These are phyloP conservation scores for Wallacemonas rigidus DNA, from an alignment of 208 protist species.

Conservation along the genomic window DNA sequence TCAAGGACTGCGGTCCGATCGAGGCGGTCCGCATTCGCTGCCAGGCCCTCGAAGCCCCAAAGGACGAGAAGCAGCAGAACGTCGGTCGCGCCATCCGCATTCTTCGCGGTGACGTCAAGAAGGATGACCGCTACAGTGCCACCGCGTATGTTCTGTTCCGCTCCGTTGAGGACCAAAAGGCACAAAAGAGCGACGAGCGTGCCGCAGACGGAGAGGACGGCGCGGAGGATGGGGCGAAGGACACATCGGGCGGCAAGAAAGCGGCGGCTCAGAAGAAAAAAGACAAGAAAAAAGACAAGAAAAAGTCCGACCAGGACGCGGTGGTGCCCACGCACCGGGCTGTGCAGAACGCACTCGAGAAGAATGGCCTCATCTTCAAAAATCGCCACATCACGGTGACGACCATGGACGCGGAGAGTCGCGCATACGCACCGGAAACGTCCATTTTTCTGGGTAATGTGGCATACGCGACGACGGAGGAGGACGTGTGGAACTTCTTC, in stretches of 20 bases:
- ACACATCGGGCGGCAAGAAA: neutral
- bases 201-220: neutral
- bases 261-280: constrained; percentile 17
- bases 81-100: constrained; percentile 81
- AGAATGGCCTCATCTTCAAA: constrained; percentile 75
- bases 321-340: constrained; percentile 23
- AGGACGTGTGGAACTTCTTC: constrained; percentile 88
- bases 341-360: constrained; percentile 48
- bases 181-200: constrained; percentile 15
- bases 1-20: constrained; percentile 80
- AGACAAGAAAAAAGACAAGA: constrained; percentile 11
- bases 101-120: constrained; percentile 84
- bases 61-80: constrained; percentile 34
- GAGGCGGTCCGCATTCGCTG: constrained; percentile 76
- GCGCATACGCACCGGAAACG: constrained; percentile 78
- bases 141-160: constrained; percentile 89
- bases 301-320: neutral
- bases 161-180: constrained; percentile 13
- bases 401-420: constrained; percentile 56
- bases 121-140: constrained; percentile 79
- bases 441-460: constrained; percentile 92
- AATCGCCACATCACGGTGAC: constrained; percentile 86
- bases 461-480: constrained; percentile 80
- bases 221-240: neutral
- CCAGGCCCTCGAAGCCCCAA: constrained; percentile 58